Evolutionary conservation across 306 rosid species (phyloP).

Genomic region (Sindora glabra): DNA sequence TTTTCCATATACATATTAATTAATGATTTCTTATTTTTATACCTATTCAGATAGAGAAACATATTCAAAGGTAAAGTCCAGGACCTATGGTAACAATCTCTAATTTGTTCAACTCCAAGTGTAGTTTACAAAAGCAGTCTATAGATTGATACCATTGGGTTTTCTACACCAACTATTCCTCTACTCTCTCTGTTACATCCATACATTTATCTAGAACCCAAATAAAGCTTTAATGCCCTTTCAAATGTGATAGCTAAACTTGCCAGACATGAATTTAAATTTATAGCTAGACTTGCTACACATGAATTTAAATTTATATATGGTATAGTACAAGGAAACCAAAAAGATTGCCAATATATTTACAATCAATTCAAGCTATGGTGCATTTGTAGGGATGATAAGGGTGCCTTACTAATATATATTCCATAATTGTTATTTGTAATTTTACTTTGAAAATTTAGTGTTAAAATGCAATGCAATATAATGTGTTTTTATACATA

Average conservation of each 20-base stretch:
- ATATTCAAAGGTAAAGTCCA: no score
- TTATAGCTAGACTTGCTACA: conserved; percentile 89
- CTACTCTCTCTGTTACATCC: conserved; percentile 86
- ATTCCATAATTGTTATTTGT: no score
- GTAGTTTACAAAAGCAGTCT: conserved; percentile 45
- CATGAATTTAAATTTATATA: conserved; percentile 69
- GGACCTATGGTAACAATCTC: conserved; percentile 76
- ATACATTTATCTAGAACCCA: conserved; percentile 96
- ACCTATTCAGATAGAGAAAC: no score
- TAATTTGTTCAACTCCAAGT: conserved; percentile 52
- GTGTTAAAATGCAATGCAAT: no score
- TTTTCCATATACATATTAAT: neutral
- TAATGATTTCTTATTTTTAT: neutral
- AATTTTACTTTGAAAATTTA: no score
- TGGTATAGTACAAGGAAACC: conserved; percentile 91
- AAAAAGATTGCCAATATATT: conserved; percentile 92
- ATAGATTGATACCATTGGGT: conserved; percentile 46
- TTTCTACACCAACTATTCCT: conserved; percentile 77
- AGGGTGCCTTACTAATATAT: conserved; percentile 72
- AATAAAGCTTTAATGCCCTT: conserved; percentile 87
- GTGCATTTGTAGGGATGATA: conserved; percentile 89
- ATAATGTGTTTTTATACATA: no score
- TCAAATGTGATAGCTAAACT: conserved; percentile 76
- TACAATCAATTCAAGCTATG: conserved; percentile 93
- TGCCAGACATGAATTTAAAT: no score